Evolutionary conservation across 768 basidiomycete genomes (phyloP).

Genomic region (Leccinum aurantiacum): DNA sequence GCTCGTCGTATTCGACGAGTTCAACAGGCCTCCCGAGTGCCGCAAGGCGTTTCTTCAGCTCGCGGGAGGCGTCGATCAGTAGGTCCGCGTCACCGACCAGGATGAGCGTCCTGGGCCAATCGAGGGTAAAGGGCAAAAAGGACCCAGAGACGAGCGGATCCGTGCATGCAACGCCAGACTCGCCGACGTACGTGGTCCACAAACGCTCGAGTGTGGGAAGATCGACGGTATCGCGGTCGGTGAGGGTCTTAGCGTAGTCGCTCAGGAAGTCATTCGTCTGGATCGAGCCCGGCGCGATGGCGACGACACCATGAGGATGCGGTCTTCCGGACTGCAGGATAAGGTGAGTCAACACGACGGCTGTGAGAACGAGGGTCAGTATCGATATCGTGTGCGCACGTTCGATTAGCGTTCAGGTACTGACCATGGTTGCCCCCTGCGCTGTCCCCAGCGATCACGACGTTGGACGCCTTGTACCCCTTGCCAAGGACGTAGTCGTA

Average conservation of each 20-base stretch:
- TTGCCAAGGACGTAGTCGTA: conserved; percentile 28
- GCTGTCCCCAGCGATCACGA: conserved; percentile 25
- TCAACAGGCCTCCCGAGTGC: conserved; percentile 9
- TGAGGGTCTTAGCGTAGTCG: conserved; percentile 4
- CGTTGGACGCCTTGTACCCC: conserved; percentile 22
- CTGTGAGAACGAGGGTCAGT: neutral
- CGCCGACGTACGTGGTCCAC: conserved; percentile 11
- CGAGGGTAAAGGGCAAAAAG: conserved; percentile 12
- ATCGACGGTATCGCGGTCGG: conserved; percentile 2
- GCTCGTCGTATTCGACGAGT: neutral
- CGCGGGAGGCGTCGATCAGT: conserved; percentile 13
- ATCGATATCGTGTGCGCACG: neutral
- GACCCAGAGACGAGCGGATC: conserved; percentile 22
- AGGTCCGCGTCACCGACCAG: conserved; percentile 20
- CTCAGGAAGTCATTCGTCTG: conserved; percentile 4
- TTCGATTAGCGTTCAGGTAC: neutral
- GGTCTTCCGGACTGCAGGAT: conserved; percentile 51
- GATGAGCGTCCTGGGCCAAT: conserved; percentile 27
- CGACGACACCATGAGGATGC: conserved; percentile 53
- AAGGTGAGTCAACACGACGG: conserved; percentile 27
- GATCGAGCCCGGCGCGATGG: conserved; percentile 47
- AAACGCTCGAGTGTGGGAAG: accelerated
- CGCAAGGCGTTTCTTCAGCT: conserved; percentile 8
- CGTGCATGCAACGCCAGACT: conserved; percentile 8
- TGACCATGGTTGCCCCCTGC: conserved; percentile 29